A percentile compares a stretch with the other conserved stretches of the same genome.
phyloP scores from a whole-genome alignment of 805 yeast species.

The Wickerhamiella occidentalis region DNA sequence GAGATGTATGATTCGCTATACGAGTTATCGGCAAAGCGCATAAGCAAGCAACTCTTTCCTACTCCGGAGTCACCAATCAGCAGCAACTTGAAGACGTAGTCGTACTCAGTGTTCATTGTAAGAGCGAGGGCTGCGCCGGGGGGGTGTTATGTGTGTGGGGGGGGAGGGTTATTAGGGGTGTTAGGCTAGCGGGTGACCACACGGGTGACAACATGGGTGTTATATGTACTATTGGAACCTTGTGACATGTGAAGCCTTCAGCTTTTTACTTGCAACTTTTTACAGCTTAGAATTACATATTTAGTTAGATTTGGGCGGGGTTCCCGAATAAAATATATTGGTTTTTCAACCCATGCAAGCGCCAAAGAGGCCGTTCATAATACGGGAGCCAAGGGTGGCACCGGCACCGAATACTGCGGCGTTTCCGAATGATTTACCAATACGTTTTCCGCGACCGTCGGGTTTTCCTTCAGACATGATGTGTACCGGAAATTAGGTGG shows the following conservation, averaged over 20 bases:
- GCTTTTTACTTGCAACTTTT: too few relatives aligned
- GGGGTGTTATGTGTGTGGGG: background rate
- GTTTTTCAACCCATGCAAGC: conserved; percentile 7
- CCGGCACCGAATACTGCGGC: conserved; percentile 93
- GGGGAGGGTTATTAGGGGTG: background rate
- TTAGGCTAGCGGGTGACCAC: too few relatives aligned
- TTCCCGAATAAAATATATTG: too few relatives aligned
- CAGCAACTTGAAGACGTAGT: conserved; percentile 84
- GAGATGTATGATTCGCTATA: conserved; percentile 94
- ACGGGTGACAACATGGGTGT: too few relatives aligned
- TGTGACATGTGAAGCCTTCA: too few relatives aligned
- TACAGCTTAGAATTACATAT: background rate
- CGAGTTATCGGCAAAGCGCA: conserved; percentile 94
- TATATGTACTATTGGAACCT: too few relatives aligned
- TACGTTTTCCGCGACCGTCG: conserved; percentile 33
- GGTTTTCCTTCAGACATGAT: conserved; percentile 7
- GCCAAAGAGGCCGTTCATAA: conserved; percentile 37
- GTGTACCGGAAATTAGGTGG: background rate
- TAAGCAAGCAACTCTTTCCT: conserved; percentile 88
- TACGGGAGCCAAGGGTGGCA: conserved; percentile 74
- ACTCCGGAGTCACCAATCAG: conserved; percentile 98
- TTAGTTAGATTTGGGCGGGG: background rate
- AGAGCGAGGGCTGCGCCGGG: conserved; percentile 1
- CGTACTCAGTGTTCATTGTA: conserved; percentile 42
- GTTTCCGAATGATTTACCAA: conserved; percentile 70